These are phyloP conservation scores for Neophaeococcomyces aloes DNA, from an alignment of 2,329 filamentous ascomycete genomes.

Conservation along the genomic window DNA sequence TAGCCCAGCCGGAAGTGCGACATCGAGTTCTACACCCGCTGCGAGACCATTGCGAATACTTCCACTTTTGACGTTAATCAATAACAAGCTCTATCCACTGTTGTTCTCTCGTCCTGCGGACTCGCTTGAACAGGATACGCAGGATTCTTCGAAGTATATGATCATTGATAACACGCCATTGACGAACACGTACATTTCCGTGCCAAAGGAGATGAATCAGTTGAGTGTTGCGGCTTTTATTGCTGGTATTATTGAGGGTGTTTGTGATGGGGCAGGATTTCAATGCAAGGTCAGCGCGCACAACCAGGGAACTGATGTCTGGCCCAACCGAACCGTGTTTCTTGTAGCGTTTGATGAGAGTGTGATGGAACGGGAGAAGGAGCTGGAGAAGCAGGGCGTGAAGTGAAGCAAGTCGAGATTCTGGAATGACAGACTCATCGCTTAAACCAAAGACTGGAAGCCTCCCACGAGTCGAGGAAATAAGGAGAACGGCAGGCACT, in stretches of 20 bases:
- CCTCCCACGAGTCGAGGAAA: no score
- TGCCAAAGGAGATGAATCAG: conserved; percentile 91
- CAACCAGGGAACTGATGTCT: conserved; percentile 63
- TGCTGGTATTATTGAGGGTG: conserved; percentile 87
- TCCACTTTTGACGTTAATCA: conserved; percentile 86
- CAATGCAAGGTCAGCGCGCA: conserved; percentile 84
- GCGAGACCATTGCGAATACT: conserved; percentile 79
- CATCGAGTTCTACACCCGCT: conserved; percentile 56
- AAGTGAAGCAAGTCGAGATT: conserved; percentile 26
- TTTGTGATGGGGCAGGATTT: conserved; percentile 88
- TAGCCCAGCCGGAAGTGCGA: conserved; percentile 69
- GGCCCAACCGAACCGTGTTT: conserved; percentile 94
- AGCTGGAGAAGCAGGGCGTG: conserved; percentile 53
- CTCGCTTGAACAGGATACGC: conserved; percentile 77
- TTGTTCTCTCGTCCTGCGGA: conserved; percentile 87
- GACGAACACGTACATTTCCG: conserved; percentile 85
- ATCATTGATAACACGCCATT: conserved; percentile 96
- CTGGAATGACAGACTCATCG: no score
- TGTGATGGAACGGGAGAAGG: conserved; percentile 82
- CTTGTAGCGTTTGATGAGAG: conserved; percentile 84
- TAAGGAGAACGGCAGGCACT: not conserved
- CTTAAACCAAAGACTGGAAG: no score
- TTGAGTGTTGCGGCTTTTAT: conserved; percentile 94
- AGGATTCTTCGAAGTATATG: conserved; percentile 94
- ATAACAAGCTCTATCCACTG: conserved; percentile 81